Conservation (phyloP, 1,284 basidiomycete genomes). For the Cerioporus squamosus region DNA sequence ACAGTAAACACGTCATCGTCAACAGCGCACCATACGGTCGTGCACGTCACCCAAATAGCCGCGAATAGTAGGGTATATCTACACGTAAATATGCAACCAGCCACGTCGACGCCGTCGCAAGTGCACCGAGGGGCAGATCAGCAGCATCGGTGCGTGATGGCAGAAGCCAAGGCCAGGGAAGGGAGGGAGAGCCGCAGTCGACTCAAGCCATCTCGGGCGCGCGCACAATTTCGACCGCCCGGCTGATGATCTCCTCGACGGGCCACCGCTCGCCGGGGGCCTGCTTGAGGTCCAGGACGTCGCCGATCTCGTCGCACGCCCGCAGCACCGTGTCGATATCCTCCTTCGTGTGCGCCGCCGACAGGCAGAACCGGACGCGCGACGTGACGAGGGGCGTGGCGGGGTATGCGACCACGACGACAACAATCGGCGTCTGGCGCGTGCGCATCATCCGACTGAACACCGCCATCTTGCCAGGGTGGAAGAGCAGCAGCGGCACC, state of each 20-base stretch:
- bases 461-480: conserved; percentile 91
- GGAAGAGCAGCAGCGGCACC: conserved; percentile 91
- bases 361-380: conserved; percentile 94
- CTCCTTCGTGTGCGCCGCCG: conserved; percentile 95
- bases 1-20: too few relatives aligned
- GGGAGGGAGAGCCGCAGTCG: background rate
- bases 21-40: too few relatives aligned
- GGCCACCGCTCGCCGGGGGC: conserved; percentile 79
- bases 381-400: conserved; percentile 92
- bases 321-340: conserved; percentile 89
- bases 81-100: conserved; percentile 13
- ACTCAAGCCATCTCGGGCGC: conserved; percentile 34
- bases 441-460: conserved; percentile 91
- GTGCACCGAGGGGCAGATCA: background rate
- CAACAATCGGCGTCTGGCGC: conserved; percentile 80
- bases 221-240: conserved; percentile 80
- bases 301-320: conserved; percentile 94
- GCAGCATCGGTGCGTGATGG: background rate
- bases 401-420: conserved; percentile 92
- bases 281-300: conserved; percentile 86
- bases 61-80: conserved; percentile 25
- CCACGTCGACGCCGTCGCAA: background rate
- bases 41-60: conserved; percentile 1
- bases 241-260: conserved; percentile 77
- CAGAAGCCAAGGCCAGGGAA: background rate